Evolutionary conservation across 1,139 yeast genomes (phyloP), one percentile per base, ranked within the genome.

Genomic region (Debaryomyces sp.): DNA sequence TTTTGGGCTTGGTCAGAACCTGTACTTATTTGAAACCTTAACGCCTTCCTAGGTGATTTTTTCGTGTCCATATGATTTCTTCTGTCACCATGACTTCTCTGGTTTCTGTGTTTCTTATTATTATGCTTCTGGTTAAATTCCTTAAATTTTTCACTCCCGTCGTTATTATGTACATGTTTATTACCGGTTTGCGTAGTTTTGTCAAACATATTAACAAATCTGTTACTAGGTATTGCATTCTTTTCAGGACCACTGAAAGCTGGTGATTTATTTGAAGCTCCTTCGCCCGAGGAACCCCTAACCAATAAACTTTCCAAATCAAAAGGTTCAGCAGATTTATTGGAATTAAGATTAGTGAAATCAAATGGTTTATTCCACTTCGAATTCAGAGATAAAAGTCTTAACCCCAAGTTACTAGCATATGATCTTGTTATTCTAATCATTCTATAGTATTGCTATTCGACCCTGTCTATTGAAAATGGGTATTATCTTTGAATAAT

Each of bases 1-100:
- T 56, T 54, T 51, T 66, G 66, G 1, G 65, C 62, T 41, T 59
- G 57, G 17, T 59, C 61, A 10, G 66, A 46, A 9, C 66, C 70
- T 1, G 57, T 50, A 9, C 52, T 52, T 34, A 65, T 49, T 15
- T 53, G 41, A 45, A 64, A 62, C 37, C 51, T 51, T n/a, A 49
- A 50, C 3, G 45, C 41, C 26, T 48, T 54, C 36, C 47, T 47
- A 37, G 47, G 9, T 6, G 36, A 37, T 35, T 42, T 41, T 22
- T 37, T 38, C 30, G 26, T 41, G 18, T 27, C 46, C 13, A 13
- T 13, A 29, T 41, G 47, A 9, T 43, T 49, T 24, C 40, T 46
- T 23, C 41, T 40, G 7, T 47, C 43, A n/a, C 30, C 12, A 27
- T 5, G 26, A n/a, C 27, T 35, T 18, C 35, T 44, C 10, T 36